A percentile compares a stretch with the other conserved stretches of the same genome.
phyloP scores from a whole-genome alignment of 495 filamentous ascomycete species.

The Cercophora scortea region DNA sequence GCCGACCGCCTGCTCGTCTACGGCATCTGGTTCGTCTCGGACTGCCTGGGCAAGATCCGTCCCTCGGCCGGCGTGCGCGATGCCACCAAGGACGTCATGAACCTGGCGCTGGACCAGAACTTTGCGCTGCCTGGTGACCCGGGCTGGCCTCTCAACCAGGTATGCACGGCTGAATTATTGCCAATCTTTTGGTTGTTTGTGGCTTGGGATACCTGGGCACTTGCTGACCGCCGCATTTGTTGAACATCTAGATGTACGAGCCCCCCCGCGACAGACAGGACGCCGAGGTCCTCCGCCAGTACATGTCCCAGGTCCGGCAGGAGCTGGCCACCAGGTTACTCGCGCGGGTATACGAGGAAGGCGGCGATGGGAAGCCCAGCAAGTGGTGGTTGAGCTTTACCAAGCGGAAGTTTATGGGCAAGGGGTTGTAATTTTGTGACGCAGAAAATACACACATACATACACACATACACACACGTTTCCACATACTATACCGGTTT shows the following conservation, averaged over 20 bases:
- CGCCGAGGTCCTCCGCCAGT: constrained; percentile 77
- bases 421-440: constrained; percentile 58
- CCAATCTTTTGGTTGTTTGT: no score
- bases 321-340: constrained; percentile 77
- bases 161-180: constrained; percentile 25
- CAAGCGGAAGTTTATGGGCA: constrained; percentile 99
- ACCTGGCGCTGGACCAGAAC: constrained; percentile 69
- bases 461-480: no score
- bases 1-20: constrained; percentile 94
- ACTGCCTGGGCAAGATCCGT: constrained; percentile 79
- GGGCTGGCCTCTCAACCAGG: constrained; percentile 86
- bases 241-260: constrained; percentile 42
- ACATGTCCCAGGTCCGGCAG: constrained; percentile 86
- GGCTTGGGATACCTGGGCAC: neutral
- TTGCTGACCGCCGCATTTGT: neutral
- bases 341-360: constrained; percentile 79
- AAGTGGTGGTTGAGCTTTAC: constrained; percentile 99
- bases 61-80: constrained; percentile 45
- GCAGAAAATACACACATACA: no score
- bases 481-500: no score
- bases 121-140: constrained; percentile 95
- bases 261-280: constrained; percentile 77
- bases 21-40: constrained; percentile 87
- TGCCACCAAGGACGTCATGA: constrained; percentile 47
- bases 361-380: constrained; percentile 65